Evolutionary conservation across 1,139 yeast genomes (phyloP).

Genomic region (Diutina catenulata): DNA sequence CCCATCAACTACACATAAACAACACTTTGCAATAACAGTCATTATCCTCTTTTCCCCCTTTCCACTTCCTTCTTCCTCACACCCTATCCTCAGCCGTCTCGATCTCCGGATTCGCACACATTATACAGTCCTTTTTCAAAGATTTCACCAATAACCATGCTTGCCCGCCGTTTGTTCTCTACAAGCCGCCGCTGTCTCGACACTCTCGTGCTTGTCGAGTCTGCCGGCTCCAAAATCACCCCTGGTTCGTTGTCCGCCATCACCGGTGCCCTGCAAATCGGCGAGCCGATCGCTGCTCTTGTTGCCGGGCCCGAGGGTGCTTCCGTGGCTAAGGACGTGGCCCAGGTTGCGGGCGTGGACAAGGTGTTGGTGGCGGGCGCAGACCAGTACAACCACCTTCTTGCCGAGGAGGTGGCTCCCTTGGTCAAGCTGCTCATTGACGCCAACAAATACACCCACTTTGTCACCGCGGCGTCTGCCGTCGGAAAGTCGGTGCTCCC

Average conservation of each 20-base stretch:
- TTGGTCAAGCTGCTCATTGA: constrained; percentile 35
- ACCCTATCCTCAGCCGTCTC: no score
- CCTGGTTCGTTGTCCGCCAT: constrained; percentile 60
- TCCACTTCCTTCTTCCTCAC: no score
- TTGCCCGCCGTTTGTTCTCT: constrained; percentile 19
- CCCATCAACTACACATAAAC: no score
- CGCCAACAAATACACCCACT: constrained; percentile 46
- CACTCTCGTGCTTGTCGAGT: constrained; percentile 70
- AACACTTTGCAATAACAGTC: no score
- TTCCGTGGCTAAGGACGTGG: constrained; percentile 24
- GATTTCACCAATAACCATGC: constrained; percentile 3
- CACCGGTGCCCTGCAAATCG: constrained; percentile 52
- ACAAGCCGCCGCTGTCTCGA: constrained; percentile 16
- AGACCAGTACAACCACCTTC: constrained; percentile 37
- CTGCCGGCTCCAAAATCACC: constrained; percentile 37
- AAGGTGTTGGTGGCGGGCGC: constrained; percentile 43
- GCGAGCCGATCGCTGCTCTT: constrained; percentile 54
- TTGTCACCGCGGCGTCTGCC: constrained; percentile 72
- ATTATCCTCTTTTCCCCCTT: no score
- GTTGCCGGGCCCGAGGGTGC: constrained; percentile 44
- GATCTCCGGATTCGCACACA: no score
- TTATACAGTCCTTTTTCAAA: no score
- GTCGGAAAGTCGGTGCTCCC: constrained; percentile 84
- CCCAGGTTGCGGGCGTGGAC: constrained; percentile 23
- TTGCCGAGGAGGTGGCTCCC: constrained; percentile 61